Evolutionary conservation across 441 rosid species (phyloP).

Genomic region (Eruca vesicaria): DNA sequence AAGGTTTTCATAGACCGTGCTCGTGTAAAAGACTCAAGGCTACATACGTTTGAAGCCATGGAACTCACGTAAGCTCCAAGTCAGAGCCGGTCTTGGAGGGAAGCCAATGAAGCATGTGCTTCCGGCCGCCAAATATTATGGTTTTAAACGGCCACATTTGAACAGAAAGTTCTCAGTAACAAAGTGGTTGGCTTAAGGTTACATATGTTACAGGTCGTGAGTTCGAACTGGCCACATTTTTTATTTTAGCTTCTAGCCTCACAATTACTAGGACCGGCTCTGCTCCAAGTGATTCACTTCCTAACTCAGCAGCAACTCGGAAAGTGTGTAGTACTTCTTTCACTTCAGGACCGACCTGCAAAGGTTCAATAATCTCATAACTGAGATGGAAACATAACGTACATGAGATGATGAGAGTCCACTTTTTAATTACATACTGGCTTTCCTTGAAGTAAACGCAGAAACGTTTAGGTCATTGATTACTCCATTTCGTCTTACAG

Average conservation of each 20-base stretch:
- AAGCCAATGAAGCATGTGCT: no score
- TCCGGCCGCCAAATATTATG: no score
- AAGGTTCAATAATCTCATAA: conserved; percentile 6
- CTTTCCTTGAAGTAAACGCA: background rate
- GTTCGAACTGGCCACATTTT: no score
- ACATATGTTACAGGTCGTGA: no score
- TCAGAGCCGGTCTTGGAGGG: no score
- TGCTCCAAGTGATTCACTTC: conserved; percentile 89
- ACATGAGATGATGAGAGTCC: background rate
- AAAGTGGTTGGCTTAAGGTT: no score
- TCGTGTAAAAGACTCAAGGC: conserved; percentile 37
- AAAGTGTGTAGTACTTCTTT: conserved; percentile 88
- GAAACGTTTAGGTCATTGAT: background rate
- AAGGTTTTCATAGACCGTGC: conserved; percentile 83
- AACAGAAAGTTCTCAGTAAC: no score
- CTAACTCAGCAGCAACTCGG: conserved; percentile 93
- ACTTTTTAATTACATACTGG: background rate
- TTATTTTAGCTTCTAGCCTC: no score
- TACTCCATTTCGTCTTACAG: background rate
- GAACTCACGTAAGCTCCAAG: conserved; percentile 98
- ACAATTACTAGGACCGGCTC: no score
- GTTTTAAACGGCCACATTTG: no score
- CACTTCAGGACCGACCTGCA: conserved; percentile 81
- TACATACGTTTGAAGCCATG: conserved; percentile 91
- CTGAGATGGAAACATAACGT: background rate